A percentile compares a stretch with the other conserved stretches of the same genome.
Evolutionary conservation across 495 filamentous ascomycete species (phyloP).

Genomic region (Neurospora sp.): DNA sequence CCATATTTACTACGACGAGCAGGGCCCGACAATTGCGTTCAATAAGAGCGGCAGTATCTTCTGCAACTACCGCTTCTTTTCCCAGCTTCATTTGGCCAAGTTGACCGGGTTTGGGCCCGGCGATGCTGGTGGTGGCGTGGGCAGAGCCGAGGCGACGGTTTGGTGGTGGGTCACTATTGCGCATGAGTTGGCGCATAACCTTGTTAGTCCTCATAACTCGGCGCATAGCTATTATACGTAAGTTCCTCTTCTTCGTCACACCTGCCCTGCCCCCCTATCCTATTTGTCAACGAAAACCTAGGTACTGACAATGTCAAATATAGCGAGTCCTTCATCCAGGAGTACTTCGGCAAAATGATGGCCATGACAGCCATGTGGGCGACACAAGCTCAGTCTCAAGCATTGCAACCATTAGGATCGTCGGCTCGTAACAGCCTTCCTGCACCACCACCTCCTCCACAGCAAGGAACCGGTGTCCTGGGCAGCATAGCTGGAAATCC

Average conservation of each 20-base stretch:
- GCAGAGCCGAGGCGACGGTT: conserved; percentile 53
- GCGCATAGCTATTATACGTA: conserved; percentile 81
- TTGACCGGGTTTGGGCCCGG: background rate
- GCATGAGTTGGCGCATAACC: conserved; percentile 91
- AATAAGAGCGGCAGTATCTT: conserved; percentile 79
- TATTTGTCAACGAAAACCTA: conserved; percentile 1
- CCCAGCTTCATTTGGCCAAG: conserved; percentile 56
- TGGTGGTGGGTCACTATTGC: conserved; percentile 92
- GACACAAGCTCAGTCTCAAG: background rate
- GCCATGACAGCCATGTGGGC: conserved; percentile 20
- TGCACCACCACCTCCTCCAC: background rate
- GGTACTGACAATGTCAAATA: no score
- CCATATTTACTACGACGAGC: conserved; percentile 80
- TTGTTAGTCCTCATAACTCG: conserved; percentile 68
- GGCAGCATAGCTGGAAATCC: background rate
- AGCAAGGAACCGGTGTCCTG: background rate
- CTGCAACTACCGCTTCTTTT: conserved; percentile 85
- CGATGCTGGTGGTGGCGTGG: conserved; percentile 15
- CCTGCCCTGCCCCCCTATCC: background rate
- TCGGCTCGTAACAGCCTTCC: background rate
- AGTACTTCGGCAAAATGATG: conserved; percentile 41
- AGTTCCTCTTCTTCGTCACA: conserved; percentile 17
- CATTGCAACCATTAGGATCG: background rate
- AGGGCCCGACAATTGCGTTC: conserved; percentile 81
- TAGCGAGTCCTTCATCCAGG: conserved; percentile 41